phyloP scores from a whole-genome alignment of 2,329 filamentous ascomycete genomes.

The Ascomycota sp. region DNA sequence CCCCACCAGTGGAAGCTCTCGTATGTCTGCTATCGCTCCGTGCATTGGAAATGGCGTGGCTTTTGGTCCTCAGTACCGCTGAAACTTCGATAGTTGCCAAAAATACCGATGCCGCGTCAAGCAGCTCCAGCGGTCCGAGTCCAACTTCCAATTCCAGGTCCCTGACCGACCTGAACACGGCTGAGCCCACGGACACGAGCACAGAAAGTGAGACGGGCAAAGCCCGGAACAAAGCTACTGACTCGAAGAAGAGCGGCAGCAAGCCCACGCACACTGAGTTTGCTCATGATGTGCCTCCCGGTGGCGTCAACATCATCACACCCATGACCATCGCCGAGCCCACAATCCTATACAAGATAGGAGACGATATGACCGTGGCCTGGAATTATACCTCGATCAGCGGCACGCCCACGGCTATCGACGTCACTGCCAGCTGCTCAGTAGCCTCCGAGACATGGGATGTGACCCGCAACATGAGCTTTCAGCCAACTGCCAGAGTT shows the following conservation, averaged over 20 bases:
- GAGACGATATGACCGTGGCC: slow-evolving; percentile 33
- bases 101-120: too few species aligned
- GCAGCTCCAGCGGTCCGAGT: too few species aligned
- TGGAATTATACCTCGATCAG: slow-evolving; percentile 45
- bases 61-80: too few species aligned
- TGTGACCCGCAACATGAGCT: slow-evolving; percentile 40
- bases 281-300: slow-evolving; percentile 22
- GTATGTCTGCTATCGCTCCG: not conserved
- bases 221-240: slow-evolving; percentile 6
- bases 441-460: slow-evolving; percentile 31
- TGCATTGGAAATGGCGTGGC: too few species aligned
- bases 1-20: slow-evolving; percentile 2
- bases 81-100: too few species aligned
- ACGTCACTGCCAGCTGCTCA: slow-evolving; percentile 35
- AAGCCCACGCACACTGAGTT: slow-evolving; percentile 18
- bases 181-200: slow-evolving; percentile 8
- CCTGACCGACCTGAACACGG: slow-evolving; percentile 20
- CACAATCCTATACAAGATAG: slow-evolving; percentile 34
- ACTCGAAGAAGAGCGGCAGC: slow-evolving; percentile 2
- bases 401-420: slow-evolving; percentile 34
- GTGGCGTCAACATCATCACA: slow-evolving; percentile 28
- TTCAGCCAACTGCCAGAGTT: slow-evolving; percentile 24
- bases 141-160: not conserved
- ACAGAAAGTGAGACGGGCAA: slow-evolving; percentile 5
- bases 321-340: slow-evolving; percentile 22